Percentiles rank a stretch among this genome's conserved stretches.
Conservation (phyloP, 257 asterid species). For the Penstemon eatonii region DNA sequence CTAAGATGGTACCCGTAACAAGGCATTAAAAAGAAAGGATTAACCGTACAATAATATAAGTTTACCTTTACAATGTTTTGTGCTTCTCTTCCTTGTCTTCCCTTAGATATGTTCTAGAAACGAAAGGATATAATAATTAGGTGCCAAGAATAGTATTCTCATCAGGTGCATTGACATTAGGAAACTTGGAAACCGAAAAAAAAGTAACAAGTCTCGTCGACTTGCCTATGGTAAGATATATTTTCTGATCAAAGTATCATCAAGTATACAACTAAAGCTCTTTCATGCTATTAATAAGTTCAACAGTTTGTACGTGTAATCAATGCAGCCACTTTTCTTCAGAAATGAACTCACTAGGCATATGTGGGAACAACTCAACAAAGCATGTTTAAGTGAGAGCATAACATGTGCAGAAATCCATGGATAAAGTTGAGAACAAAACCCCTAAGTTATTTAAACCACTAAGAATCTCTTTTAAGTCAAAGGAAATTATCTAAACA, state of each 20-base stretch:
- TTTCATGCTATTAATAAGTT: no score
- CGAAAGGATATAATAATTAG: constrained; percentile 5
- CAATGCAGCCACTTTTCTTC: not conserved
- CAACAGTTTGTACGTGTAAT: not conserved
- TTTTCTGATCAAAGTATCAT: no score
- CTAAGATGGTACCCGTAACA: no score
- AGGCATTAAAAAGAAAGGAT: no score
- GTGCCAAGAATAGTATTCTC: not conserved
- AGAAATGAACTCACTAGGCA: not conserved
- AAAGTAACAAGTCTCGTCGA: not conserved
- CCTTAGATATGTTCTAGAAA: constrained; percentile 78
- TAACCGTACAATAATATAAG: not conserved
- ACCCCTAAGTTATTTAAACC: not conserved
- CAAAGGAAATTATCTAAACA: not conserved
- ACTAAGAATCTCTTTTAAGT: not conserved
- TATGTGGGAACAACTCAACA: not conserved
- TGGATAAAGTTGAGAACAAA: not conserved
- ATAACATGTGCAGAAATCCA: no score
- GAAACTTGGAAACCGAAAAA: not conserved
- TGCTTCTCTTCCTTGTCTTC: constrained; percentile 96
- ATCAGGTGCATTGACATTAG: not conserved
- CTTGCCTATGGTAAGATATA: no score
- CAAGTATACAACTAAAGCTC: no score
- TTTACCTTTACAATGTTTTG: constrained; percentile 72
- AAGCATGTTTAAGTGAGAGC: not conserved